phyloP scores from a whole-genome alignment of 1,284 basidiomycete species.

The Boletus smithii region DNA sequence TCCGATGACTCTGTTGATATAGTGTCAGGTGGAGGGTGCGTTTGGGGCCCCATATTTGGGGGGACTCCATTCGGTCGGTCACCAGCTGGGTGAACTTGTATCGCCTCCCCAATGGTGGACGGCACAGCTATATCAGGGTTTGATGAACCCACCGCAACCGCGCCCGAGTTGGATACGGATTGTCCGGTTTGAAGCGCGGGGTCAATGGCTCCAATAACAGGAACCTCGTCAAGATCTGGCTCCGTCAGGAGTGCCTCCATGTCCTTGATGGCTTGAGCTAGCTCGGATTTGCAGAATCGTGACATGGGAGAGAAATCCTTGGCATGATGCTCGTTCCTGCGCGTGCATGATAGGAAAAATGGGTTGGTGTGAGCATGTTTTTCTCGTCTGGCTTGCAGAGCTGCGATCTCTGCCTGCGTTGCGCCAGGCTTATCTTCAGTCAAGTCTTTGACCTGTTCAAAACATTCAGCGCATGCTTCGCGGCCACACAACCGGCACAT shows the following conservation, averaged over 20 bases:
- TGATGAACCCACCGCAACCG: conserved; percentile 8
- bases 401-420: conserved; percentile 45
- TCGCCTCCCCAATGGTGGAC: conserved; percentile 13
- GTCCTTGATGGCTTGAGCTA: conserved; percentile 59
- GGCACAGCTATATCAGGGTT: conserved; percentile 4
- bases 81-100: conserved; percentile 1
- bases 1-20: conserved; percentile 18
- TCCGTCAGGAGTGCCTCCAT: conserved; percentile 57
- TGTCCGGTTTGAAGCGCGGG: conserved; percentile 24
- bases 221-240: conserved; percentile 29
- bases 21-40: conserved; percentile 18
- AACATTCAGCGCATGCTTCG: conserved; percentile 86
- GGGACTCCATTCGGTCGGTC: conserved; percentile 9
- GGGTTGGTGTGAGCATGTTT: conserved; percentile 64
- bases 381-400: conserved; percentile 51
- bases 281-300: conserved; percentile 65
- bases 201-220: conserved; percentile 21
- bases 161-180: conserved; percentile 1
- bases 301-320: conserved; percentile 78
- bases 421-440: conserved; percentile 51
- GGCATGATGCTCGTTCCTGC: conserved; percentile 62
- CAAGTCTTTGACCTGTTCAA: conserved; percentile 63
- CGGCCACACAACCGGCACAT: conserved; percentile 88
- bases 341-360: conserved; percentile 69
- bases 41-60: conserved; percentile 1